Percentiles rank a stretch among this genome's conserved stretches.
phyloP scores from a whole-genome alignment of 2,329 filamentous ascomycete genomes.

The Penicillium sp. region DNA sequence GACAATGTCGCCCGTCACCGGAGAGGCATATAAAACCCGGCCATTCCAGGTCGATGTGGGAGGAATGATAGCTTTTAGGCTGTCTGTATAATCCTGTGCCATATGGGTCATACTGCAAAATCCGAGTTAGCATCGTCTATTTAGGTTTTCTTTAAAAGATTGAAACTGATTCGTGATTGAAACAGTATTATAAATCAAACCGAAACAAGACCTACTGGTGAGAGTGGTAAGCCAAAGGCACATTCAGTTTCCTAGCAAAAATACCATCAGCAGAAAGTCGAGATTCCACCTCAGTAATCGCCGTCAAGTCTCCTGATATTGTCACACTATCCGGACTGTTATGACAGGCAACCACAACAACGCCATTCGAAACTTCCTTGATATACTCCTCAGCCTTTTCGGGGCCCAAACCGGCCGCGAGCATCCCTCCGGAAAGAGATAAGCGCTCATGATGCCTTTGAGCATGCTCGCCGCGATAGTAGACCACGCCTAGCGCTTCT shows the following conservation, averaged over 20 bases:
- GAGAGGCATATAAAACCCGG: no score
- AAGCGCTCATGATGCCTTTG: not conserved
- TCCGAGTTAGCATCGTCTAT: no score
- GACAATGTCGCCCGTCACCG: no score
- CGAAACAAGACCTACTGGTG: no score
- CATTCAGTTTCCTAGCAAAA: conserved; percentile 26
- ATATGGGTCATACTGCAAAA: conserved; percentile 23
- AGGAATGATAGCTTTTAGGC: conserved; percentile 23
- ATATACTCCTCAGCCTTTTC: not conserved
- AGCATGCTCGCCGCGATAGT: not conserved
- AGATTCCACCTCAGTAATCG: conserved; percentile 22
- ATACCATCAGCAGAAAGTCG: conserved; percentile 19
- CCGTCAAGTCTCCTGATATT: conserved; percentile 19
- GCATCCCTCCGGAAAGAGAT: not conserved
- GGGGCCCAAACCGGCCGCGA: not conserved
- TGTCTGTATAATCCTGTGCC: conserved; percentile 21
- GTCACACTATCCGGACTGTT: not conserved
- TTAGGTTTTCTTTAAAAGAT: no score
- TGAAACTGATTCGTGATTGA: no score
- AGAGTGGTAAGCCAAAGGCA: conserved; percentile 29
- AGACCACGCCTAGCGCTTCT: not conserved
- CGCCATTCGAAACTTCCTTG: not conserved
- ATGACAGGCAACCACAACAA: not conserved
- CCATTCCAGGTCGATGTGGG: no score
- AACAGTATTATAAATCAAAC: no score